Base-by-base conservation (phyloP, 768 basidiomycete genomes). In the Boletus sp. region DNA sequence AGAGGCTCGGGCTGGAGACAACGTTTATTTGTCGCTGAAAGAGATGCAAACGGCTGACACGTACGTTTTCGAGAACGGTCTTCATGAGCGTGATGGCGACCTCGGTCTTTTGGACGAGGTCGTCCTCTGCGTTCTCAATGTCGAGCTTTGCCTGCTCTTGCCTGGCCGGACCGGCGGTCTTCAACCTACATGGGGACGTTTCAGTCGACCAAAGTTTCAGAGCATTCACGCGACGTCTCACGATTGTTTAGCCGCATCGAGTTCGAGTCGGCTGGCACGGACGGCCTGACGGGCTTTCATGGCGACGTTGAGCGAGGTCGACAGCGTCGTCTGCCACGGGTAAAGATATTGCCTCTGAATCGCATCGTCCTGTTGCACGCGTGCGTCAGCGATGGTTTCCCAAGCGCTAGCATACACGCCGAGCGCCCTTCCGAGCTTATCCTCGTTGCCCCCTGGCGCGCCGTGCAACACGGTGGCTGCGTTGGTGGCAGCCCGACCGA, bases 41-140 rank as follows among this genome's bases (percentile, higher is more conserved):
- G 47, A 14, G 37, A 30, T 7, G 20, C 8, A 42, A 24, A 20
- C 4, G 14, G 15, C 11, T 0, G 8, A n/a, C 11, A 78, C 90
- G 53, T 61, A 97, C 95, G 74, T 98, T 98, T 66, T 98, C 96
- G 39, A 99, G 81, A 15, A 98, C 96, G n/a, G 92, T 89, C 80
- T 96, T 96, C 94, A 97, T 96, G 44, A 94, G 82, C 3, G 90
- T 91, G 65, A 97, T 97, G 1, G 95, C 96, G 32, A 95, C 90
- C 73, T 99, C 97, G 24, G 97, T 99, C 80, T 93, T 94, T 71
- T 95, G 94, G 6, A 98, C 97, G 33, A 98, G 83, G 73, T 95
- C 93, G 71, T 99, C 97, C 65, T 94, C 91, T 9, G 91, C 90
- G 60, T 93, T 93, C 82, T 94, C 91, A 10, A 93, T 90, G 63